Conservation (phyloP, 2,329 filamentous ascomycete species). For the Aspergillus sp. region DNA sequence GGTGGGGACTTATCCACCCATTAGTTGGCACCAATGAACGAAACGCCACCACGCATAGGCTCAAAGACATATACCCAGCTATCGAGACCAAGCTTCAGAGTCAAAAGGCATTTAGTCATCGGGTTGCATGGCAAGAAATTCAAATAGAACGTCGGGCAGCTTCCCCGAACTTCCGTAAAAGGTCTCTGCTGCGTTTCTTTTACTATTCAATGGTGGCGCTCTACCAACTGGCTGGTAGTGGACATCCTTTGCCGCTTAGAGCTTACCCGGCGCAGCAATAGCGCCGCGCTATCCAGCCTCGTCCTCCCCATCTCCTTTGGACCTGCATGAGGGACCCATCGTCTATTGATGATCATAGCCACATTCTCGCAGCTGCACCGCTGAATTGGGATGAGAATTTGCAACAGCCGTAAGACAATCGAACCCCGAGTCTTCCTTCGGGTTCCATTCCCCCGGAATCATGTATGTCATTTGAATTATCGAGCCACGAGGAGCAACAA, state of each 20-base stretch:
- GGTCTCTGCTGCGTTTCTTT: slow-evolving; percentile 1
- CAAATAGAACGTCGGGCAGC: neutral
- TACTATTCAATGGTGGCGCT: slow-evolving; percentile 1
- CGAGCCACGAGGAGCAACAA: neutral
- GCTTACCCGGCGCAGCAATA: slow-evolving; percentile 5
- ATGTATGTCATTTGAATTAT: neutral
- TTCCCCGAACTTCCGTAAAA: neutral
- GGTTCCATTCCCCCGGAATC: neutral
- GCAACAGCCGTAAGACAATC: neutral
- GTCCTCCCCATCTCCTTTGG: neutral
- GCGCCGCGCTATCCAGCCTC: slow-evolving; percentile 4
- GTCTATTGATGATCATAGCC: slow-evolving; percentile 4
- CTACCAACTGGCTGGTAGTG: slow-evolving; percentile 7
- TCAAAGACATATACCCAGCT: neutral
- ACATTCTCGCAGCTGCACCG: neutral
- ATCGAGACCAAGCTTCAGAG: neutral
- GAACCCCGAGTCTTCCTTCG: neutral
- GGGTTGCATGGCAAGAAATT: neutral
- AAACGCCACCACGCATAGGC: neutral
- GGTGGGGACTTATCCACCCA: neutral
- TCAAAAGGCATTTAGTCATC: neutral
- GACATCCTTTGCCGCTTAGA: slow-evolving; percentile 6
- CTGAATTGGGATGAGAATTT: neutral
- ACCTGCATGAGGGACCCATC: slow-evolving; percentile 8
- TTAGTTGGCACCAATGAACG: neutral